A percentile compares a stretch with the other conserved stretches of the same genome.
phyloP scores from a whole-genome alignment of 73 alveolate species.

The Paramecium bursaria region DNA sequence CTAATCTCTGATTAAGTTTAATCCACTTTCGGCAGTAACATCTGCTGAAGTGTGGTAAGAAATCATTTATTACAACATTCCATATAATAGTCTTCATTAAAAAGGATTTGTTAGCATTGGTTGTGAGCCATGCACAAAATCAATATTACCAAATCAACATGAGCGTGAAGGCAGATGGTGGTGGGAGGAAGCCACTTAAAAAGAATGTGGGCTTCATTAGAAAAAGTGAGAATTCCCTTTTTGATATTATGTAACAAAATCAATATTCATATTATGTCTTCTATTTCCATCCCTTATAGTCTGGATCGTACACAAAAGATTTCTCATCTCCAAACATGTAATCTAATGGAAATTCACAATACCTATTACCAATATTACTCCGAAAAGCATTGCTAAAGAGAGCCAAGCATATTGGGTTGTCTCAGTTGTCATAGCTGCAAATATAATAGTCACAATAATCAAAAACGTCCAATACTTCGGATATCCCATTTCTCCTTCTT shows the following conservation, averaged over 20 bases:
- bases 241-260: too few species aligned
- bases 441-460: background rate
- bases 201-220: background rate
- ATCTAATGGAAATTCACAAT: background rate
- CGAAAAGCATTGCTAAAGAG: constrained; percentile 15
- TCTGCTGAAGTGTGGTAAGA: background rate
- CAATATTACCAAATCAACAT: background rate
- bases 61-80: background rate
- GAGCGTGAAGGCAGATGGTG: background rate
- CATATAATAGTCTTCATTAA: background rate
- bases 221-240: too few species aligned
- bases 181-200: background rate
- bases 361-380: constrained; percentile 37
- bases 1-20: background rate
- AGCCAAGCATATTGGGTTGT: constrained; percentile 47
- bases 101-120: background rate
- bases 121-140: background rate
- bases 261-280: constrained; percentile 42
- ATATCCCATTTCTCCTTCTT: too few species aligned
- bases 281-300: constrained; percentile 56
- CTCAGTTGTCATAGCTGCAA: constrained; percentile 44
- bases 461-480: constrained; percentile 22
- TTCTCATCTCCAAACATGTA: constrained; percentile 44
- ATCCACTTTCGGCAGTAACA: background rate
- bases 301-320: constrained; percentile 54